Base-by-base conservation (phyloP, 768 basidiomycete genomes). In the Boletales sp. region DNA sequence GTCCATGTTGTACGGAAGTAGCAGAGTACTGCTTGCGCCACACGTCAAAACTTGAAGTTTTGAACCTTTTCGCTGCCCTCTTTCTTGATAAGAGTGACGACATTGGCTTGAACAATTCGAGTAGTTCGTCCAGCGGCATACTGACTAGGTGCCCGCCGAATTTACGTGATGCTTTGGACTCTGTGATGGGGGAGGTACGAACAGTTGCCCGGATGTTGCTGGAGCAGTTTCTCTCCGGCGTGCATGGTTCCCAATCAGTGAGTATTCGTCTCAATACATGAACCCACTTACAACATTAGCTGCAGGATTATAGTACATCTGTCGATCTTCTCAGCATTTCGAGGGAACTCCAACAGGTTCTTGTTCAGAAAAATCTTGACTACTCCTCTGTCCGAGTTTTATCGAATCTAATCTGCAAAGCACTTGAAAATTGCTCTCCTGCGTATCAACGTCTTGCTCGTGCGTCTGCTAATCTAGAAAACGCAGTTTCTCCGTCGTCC, bases 331-430 rank as follows among this genome's bases (percentile, higher is more conserved):
- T 83, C 21, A 45, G 53, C 21, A 72, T 71, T 40, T 63, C 68
- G 9, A 57, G 62, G n/a, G 64, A 75, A 52, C 71, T 90, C 40
- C 74, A 74, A 51, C 66, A 67, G 36, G 70, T 74, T 31, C 61
- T 74, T 14, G 57, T 58, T 25, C 58, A 67, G 15, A 43, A 67
- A 4, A 58, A 70, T 4, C 74, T 87, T 51, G 82, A 92, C 65
- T 86, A 86, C 59, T 90, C 87, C 1, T 73, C 77, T 2, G 69
- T 84, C 13, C 81, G 81, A 50, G 79, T 84, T 9, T 65, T 87
- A 30, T 75, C 79, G 4, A 70, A 66, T 5, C 78, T 81, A 77
- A 72, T 91, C 25, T 54, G 65, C 9, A 70, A 77, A 31, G 60
- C 69, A 3, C 61, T 85, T 3, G 55, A 69, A 13, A 54, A 60